phyloP scores from a whole-genome alignment of 1,139 yeast genomes.

The Pichia sp. region DNA sequence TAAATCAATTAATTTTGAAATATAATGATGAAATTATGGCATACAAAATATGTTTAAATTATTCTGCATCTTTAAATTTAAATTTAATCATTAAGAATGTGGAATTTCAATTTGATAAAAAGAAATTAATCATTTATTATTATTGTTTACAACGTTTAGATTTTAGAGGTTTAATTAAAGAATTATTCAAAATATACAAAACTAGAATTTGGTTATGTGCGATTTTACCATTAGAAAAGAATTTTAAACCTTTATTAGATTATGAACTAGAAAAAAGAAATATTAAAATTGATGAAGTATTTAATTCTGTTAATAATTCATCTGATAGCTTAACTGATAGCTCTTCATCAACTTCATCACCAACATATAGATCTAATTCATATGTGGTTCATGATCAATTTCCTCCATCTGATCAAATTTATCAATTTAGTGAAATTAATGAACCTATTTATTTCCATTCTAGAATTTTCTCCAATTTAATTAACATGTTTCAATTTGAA shows the following conservation, averaged over 20 bases:
- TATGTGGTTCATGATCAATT: conserved; percentile 27
- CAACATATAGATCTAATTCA: conserved; percentile 24
- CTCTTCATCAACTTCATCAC: background rate
- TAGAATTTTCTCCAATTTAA: conserved; percentile 29
- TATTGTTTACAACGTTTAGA: conserved; percentile 80
- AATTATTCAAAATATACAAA: conserved; percentile 86
- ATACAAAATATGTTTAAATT: conserved; percentile 55
- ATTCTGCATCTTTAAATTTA: conserved; percentile 33
- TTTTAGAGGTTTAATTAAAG: conserved; percentile 86
- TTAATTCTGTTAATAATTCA: conserved; percentile 10
- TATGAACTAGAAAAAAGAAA: conserved; percentile 27
- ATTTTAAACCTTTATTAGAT: conserved; percentile 27
- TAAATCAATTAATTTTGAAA: conserved; percentile 55
- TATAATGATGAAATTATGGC: conserved; percentile 72
- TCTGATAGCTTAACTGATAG: conserved; percentile 3
- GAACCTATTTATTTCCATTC: conserved; percentile 31
- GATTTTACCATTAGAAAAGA: conserved; percentile 40
- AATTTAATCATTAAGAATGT: conserved; percentile 44
- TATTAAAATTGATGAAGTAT: conserved; percentile 8
- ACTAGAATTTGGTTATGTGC: conserved; percentile 98
- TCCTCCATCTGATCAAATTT: conserved; percentile 26
- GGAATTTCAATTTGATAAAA: conserved; percentile 93
- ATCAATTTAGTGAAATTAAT: conserved; percentile 22
- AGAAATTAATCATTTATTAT: conserved; percentile 88
- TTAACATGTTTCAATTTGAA: conserved; percentile 30